Base-by-base conservation (phyloP, 2,329 filamentous ascomycete genomes). In the Colletotrichum somersetense region DNA sequence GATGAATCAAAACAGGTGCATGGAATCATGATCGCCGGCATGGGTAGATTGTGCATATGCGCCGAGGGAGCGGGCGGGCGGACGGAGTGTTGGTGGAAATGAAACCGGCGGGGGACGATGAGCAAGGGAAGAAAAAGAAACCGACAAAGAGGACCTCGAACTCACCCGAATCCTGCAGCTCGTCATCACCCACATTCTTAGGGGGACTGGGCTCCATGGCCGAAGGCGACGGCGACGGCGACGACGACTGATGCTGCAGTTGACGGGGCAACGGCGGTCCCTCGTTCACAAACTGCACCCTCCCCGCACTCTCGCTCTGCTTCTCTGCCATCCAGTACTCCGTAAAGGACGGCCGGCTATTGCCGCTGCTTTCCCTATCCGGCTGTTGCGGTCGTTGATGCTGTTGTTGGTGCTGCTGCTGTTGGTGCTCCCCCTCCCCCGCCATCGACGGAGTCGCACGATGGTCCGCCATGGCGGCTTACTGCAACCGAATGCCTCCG, bases 261-360 rank as follows among this genome's bases (percentile, higher is more conserved):
- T 14, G 46, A n/a, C n/a, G 55, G 18, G 75, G 20, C 59, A 76
- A 74, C 33, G 77, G 74, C 6, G 73, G 75, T 30, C 76, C 76
- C 50, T 77, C 80, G 53, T 78, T 76, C 44, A 84, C 80, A 58
- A 84, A 84, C 1, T 77, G 81, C 67, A 83, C 77, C 66, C 75
- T 78, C 67, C 77, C 79, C 53, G 74, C 77, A 10, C 78, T 77
- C 44, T 78, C 74, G 48, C 78, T 78, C 61, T 84, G 79, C 76
- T 84, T 86, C 23, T 80, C 82, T 56, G 80, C 82, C 75, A 83
- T 85, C 84, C 85, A 85, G 71, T 84, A 87, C 12, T 80, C 76
- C n/a, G 80, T 78, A 75, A 87, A 87, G n/a, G 85, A 85, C 2
- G 85, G 85, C 71, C 83, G 79, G 20, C 75, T 76, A 50, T 70